A percentile compares a stretch with the other conserved stretches of the same genome.
These are phyloP conservation scores for Pichia sp. DNA, from an alignment of 1,139 yeast species.

Conservation along the genomic window DNA sequence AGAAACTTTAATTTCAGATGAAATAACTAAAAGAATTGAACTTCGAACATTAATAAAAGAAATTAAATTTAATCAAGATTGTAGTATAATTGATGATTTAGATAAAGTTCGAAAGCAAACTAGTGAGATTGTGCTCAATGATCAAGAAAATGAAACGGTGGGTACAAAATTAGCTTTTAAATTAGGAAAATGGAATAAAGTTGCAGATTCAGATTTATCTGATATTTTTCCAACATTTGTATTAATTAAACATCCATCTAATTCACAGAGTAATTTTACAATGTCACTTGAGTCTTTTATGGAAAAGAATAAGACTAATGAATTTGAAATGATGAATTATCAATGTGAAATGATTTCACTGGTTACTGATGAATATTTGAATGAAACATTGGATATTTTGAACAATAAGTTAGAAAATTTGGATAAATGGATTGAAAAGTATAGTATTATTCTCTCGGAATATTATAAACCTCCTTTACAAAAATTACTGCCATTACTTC, in stretches of 20 bases:
- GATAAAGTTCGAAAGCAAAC: neutral
- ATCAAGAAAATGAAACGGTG: conserved; percentile 8
- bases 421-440: conserved; percentile 46
- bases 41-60: conserved; percentile 25
- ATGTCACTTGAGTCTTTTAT: conserved; percentile 45
- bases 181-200: conserved; percentile 14
- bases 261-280: conserved; percentile 31
- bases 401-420: conserved; percentile 40
- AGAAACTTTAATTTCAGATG: conserved; percentile 33
- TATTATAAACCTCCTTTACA: conserved; percentile 45
- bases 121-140: neutral
- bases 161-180: conserved; percentile 5
- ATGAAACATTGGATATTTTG: conserved; percentile 33
- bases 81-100: neutral
- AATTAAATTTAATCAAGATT: conserved; percentile 5
- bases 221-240: conserved; percentile 51
- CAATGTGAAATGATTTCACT: conserved; percentile 38
- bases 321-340: conserved; percentile 24
- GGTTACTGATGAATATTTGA: conserved; percentile 49
- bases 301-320: conserved; percentile 22
- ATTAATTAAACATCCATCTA: conserved; percentile 32
- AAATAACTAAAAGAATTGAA: conserved; percentile 37
- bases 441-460: conserved; percentile 37
- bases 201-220: conserved; percentile 48
- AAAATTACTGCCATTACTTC: conserved; percentile 38